phyloP scores from a whole-genome alignment of 2,329 filamentous ascomycete genomes.

The Venturia nashicola region DNA sequence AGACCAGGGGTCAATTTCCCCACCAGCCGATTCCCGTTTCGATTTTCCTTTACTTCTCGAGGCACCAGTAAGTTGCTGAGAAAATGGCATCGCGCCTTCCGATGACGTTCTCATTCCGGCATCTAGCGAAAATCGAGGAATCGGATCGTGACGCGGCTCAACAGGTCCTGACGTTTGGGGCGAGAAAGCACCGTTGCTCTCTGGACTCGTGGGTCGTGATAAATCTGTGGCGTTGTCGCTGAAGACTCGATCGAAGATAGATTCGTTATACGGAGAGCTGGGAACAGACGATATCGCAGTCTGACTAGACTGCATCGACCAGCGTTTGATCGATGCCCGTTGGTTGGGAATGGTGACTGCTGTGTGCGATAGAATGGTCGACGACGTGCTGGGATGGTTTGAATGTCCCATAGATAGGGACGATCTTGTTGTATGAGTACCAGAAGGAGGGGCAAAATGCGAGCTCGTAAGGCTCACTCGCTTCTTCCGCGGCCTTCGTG shows the following conservation, averaged over 20 bases:
- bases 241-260: constrained; percentile 66
- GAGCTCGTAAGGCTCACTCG: constrained; percentile 50
- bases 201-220: constrained; percentile 69
- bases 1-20: constrained; percentile 2
- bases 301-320: constrained; percentile 50
- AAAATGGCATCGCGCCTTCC: neutral
- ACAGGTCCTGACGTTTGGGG: constrained; percentile 44
- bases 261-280: constrained; percentile 67
- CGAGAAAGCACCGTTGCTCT: constrained; percentile 39
- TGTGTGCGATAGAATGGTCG: constrained; percentile 51
- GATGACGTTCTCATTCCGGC: constrained; percentile 4
- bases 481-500: constrained; percentile 58
- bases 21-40: neutral
- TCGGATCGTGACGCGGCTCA: constrained; percentile 22
- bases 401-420: constrained; percentile 27
- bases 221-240: constrained; percentile 46
- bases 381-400: constrained; percentile 22
- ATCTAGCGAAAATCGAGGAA: constrained; percentile 23
- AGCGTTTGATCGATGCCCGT: constrained; percentile 36
- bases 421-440: constrained; percentile 23
- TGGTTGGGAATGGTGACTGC: constrained; percentile 43
- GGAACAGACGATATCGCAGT: constrained; percentile 61
- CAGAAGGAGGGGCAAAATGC: constrained; percentile 30
- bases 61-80: neutral
- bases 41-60: constrained; percentile 4